phyloP scores from a whole-genome alignment of 2,329 filamentous ascomycete genomes.

The Colletotrichum truncatum region DNA sequence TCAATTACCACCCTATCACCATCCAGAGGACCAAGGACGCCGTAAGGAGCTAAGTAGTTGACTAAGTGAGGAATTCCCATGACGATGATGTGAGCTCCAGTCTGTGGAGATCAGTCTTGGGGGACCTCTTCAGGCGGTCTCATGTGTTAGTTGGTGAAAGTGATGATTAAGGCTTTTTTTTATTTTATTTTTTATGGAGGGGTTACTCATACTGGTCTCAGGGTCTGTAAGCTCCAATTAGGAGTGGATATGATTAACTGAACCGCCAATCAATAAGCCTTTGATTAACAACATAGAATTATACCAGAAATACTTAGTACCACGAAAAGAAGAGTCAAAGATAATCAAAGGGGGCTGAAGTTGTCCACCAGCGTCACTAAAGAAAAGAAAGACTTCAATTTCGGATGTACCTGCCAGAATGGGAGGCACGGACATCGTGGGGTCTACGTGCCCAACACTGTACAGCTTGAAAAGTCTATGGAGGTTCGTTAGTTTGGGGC shows the following conservation, averaged over 20 bases:
- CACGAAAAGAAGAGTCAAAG: no score
- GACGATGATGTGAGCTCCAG: neutral
- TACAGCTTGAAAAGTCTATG: neutral
- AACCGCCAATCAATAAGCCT: no score
- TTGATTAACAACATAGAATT: no score
- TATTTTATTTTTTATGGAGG: no score
- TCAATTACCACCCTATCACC: slow-evolving; percentile 68
- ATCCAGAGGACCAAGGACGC: slow-evolving; percentile 50
- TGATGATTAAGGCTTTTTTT: accelerated
- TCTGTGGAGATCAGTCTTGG: no score
- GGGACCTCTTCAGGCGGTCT: no score
- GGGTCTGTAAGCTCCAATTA: no score
- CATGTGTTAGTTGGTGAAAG: accelerated
- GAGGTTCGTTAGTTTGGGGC: neutral
- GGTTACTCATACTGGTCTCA: no score
- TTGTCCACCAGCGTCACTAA: no score
- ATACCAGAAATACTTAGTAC: no score
- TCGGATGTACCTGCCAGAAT: neutral
- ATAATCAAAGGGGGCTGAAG: no score
- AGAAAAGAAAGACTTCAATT: neutral
- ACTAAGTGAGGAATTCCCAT: slow-evolving; percentile 71
- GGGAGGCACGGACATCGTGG: neutral
- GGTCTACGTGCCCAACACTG: slow-evolving; percentile 10
- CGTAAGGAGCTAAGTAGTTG: slow-evolving; percentile 62
- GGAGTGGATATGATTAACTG: no score